phyloP scores from a whole-genome alignment of 2,329 filamentous ascomycete genomes.

The Leptodontidium sp. region DNA sequence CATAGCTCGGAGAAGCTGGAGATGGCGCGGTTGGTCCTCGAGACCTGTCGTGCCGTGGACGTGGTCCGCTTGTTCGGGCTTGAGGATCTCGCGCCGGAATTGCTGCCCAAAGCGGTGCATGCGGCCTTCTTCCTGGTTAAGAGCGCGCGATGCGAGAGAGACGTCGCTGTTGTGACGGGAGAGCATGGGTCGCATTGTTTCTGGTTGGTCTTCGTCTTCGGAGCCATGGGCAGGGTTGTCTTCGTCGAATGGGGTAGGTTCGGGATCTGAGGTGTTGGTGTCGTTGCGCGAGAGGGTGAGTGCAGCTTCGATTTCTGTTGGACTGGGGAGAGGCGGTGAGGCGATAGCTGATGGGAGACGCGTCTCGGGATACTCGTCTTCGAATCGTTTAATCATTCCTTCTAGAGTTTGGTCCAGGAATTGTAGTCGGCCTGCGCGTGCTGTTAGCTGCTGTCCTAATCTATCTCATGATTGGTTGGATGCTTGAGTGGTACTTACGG shows the following conservation, averaged over 20 bases:
- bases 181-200: conserved; percentile 50
- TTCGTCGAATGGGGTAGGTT: conserved; percentile 38
- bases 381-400: conserved; percentile 93
- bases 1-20: conserved; percentile 64
- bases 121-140: conserved; percentile 73
- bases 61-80: conserved; percentile 43
- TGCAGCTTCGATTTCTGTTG: conserved; percentile 17
- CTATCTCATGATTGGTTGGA: background rate
- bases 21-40: conserved; percentile 38
- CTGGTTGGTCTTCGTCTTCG: conserved; percentile 50
- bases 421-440: conserved; percentile 69
- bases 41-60: conserved; percentile 54
- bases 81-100: conserved; percentile 69
- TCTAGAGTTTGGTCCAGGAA: conserved; percentile 90
- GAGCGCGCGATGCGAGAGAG: conserved; percentile 70
- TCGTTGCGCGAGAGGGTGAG: conserved; percentile 18
- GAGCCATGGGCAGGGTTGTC: conserved; percentile 45
- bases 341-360: conserved; percentile 51
- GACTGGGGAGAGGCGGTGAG: conserved; percentile 32
- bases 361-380: conserved; percentile 94
- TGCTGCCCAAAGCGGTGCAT: conserved; percentile 74
- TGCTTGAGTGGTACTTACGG: conserved; percentile 58
- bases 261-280: conserved; percentile 36
- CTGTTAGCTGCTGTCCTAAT: background rate
- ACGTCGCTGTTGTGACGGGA: conserved; percentile 71